Evolutionary conservation across 2,329 filamentous ascomycete species (phyloP).

Genomic region (Chalaropsis ovoidea): DNA sequence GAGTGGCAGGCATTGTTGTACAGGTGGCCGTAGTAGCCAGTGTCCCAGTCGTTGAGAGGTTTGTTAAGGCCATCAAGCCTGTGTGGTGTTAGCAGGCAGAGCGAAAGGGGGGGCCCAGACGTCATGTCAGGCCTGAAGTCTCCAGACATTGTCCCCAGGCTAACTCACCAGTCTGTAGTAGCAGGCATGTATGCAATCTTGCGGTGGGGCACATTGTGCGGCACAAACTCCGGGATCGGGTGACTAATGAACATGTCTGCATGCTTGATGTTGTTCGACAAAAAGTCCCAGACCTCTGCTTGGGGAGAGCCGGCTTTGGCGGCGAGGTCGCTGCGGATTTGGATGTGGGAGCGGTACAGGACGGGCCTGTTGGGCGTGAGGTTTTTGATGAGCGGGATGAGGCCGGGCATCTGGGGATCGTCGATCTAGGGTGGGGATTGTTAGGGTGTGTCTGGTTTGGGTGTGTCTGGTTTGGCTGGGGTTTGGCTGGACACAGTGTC

Average conservation of each 20-base stretch:
- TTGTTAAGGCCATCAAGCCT: slow-evolving; percentile 69
- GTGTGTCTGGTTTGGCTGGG: too few relatives aligned
- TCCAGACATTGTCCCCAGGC: neutral
- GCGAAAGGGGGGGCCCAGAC: neutral
- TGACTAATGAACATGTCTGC: slow-evolving; percentile 76
- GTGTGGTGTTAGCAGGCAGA: slow-evolving; percentile 26
- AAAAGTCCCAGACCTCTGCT: slow-evolving; percentile 61
- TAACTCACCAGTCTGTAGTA: slow-evolving; percentile 61
- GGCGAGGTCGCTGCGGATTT: slow-evolving; percentile 65
- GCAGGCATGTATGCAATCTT: slow-evolving; percentile 68
- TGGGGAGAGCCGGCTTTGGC: slow-evolving; percentile 54
- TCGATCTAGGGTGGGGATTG: slow-evolving; percentile 49
- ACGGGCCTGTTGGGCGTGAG: slow-evolving; percentile 62
- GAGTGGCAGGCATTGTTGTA: slow-evolving; percentile 55
- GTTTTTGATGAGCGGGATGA: slow-evolving; percentile 66
- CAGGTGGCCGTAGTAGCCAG: slow-evolving; percentile 62
- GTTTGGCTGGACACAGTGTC: too few relatives aligned
- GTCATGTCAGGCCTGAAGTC: too few relatives aligned
- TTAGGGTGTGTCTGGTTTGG: slow-evolving; percentile 1
- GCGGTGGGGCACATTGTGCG: slow-evolving; percentile 52
- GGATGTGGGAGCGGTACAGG: slow-evolving; percentile 73
- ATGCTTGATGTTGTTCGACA: slow-evolving; percentile 60
- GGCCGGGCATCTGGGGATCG: slow-evolving; percentile 72
- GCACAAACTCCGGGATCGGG: slow-evolving; percentile 66
- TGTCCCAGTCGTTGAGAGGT: slow-evolving; percentile 57